These are phyloP conservation scores for Handroanthus guayacan DNA, from an alignment of 257 asterid species.

Conservation along the genomic window DNA sequence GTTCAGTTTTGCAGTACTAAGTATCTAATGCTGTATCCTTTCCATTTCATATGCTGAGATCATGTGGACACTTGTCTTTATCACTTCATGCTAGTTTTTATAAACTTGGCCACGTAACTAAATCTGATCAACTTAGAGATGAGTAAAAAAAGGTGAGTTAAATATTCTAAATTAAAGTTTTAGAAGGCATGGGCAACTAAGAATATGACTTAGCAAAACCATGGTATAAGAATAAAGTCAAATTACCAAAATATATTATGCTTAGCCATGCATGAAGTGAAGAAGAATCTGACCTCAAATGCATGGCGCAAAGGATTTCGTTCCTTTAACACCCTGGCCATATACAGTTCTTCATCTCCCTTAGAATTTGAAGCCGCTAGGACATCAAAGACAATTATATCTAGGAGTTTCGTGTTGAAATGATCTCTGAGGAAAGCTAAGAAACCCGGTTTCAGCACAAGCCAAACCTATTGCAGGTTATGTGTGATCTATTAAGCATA, in stretches of 20 bases:
- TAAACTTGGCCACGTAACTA: background rate
- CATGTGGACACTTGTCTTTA: background rate
- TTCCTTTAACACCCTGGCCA: conserved; percentile 64
- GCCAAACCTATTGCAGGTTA: conserved; percentile 81
- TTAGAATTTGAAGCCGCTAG: conserved; percentile 56
- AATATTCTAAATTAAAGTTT: conserved; percentile 6
- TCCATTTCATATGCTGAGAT: conserved; percentile 5
- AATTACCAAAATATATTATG: background rate
- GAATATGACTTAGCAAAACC: background rate
- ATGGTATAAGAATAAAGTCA: background rate
- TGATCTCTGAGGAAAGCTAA: conserved; percentile 87
- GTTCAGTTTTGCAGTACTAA: background rate
- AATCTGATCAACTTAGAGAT: background rate
- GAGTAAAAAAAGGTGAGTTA: background rate
- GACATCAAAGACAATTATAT: conserved; percentile 76
- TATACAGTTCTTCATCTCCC: conserved; percentile 53
- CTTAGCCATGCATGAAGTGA: conserved; percentile 10
- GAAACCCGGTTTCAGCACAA: conserved; percentile 89
- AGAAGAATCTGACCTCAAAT: conserved; percentile 67
- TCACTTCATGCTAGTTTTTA: background rate
- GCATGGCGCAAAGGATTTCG: conserved; percentile 80
- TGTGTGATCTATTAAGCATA: conserved; percentile 17
- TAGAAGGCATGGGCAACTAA: background rate
- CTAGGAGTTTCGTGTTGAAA: conserved; percentile 72
- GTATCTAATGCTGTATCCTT: conserved; percentile 12